A percentile compares a stretch with the other conserved stretches of the same genome.
These are phyloP conservation scores for Cornus florida DNA, from an alignment of 148 eudicot genomes.

Conservation along the genomic window DNA sequence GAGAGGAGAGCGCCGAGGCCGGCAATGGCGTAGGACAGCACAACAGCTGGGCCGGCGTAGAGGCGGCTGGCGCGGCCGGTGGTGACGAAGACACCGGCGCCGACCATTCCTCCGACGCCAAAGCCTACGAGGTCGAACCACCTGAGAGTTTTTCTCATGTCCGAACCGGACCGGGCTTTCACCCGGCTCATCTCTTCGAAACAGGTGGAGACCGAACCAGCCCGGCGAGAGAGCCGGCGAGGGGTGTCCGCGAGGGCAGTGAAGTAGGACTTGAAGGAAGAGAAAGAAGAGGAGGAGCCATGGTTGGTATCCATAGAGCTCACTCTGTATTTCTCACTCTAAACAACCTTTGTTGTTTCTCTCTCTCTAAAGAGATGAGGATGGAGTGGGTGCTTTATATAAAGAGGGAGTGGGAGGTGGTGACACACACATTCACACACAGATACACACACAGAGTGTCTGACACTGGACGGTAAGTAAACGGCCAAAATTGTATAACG, in stretches of 20 bases:
- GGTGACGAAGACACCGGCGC: conserved; percentile 94
- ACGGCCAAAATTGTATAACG: not conserved
- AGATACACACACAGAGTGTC: not conserved
- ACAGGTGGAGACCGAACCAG: conserved; percentile 56
- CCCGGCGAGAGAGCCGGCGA: conserved; percentile 54
- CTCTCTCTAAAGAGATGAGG: not conserved
- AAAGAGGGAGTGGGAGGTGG: not conserved
- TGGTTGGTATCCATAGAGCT: conserved; percentile 11
- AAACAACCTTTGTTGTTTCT: conserved; percentile 5
- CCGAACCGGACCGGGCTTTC: conserved; percentile 54
- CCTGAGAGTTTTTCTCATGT: conserved; percentile 52
- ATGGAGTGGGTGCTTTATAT: not conserved
- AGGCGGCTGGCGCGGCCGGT: conserved; percentile 60
- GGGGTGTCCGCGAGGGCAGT: conserved; percentile 66
- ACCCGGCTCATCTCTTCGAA: conserved; percentile 53
- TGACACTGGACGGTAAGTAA: not conserved
- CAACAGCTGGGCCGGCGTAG: conserved; percentile 75
- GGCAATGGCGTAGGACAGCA: conserved; percentile 93
- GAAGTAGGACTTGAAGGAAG: conserved; percentile 51
- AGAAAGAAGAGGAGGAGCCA: conserved; percentile 71
- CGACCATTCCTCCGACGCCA: conserved; percentile 93
- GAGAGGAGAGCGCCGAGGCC: conserved; percentile 88
- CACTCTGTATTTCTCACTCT: not conserved
- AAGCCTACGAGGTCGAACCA: conserved; percentile 79
- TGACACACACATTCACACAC: too few relatives aligned